Evolutionary conservation across 768 basidiomycete species (phyloP), one percentile per base, ranked within the genome.

Genomic region (Xerocomus spinulosus): DNA sequence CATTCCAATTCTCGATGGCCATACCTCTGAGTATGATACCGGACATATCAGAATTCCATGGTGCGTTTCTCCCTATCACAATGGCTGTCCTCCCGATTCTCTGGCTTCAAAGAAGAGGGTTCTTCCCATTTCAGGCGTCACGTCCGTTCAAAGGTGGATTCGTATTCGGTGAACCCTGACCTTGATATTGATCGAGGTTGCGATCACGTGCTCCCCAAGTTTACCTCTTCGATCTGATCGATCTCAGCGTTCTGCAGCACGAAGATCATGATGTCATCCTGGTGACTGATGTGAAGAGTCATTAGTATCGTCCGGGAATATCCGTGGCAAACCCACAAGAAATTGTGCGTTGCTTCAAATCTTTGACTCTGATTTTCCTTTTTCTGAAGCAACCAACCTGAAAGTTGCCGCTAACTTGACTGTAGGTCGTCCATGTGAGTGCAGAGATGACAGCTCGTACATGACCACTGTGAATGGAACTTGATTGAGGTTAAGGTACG

Each of bases 291-390:
- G 53, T 61, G 5, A 21, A 17, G 8, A 6, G 1, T 5, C 58
- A n/a, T n/a, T n/a, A n/a, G n/a, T n/a, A n/a, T n/a, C n/a, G n/a
- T 67, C n/a, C 58, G 68, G 3, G 25, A 59, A 12, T 44, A 72
- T 25, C 48, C 60, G 0, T 66, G 68, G 55, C 79, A 79, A 1
- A 80, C 75, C 0, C 55, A 57, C 17, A 49, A 3, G 80, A 71
- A 20, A 75, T 81, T 38, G 79, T 79, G 46, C 38, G 73, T 59
- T 2, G 0, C 10, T 24, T 37, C 24, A 3, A 23, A 4, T 18
- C 17, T 36, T 38, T 1, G 23, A 4, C 2, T 23, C 30, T 44
- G 12, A 38, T 17, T 6, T 25, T 17, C 15, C 15, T 12, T 36
- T 36, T 25, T 9, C 38, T 9, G 9, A 30, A 37, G 38, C 38